phyloP scores from a whole-genome alignment of 148 eudicot genomes.

The Chenopodium quinoa region DNA sequence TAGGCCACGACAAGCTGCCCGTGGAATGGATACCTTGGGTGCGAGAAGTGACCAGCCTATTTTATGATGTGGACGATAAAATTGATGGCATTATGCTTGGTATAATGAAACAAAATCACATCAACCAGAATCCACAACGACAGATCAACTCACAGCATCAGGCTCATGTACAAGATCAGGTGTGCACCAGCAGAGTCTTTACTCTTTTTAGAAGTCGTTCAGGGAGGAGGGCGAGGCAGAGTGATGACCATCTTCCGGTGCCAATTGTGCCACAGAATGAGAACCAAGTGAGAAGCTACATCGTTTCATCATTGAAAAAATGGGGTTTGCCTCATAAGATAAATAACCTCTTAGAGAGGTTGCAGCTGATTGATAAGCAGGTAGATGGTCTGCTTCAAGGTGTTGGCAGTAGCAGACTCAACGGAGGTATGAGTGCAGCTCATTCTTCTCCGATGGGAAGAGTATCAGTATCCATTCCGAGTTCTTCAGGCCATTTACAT shows the following conservation, averaged over 20 bases:
- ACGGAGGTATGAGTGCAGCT: neutral
- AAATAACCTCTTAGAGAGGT: neutral
- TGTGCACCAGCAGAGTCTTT: neutral
- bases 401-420: neutral
- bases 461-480: neutral
- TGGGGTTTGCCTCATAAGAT: conserved; percentile 4
- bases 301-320: neutral
- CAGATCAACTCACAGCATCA: neutral
- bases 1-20: neutral
- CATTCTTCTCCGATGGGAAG: neutral
- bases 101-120: neutral
- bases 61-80: conserved; percentile 9
- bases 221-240: neutral
- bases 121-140: neutral
- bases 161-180: neutral
- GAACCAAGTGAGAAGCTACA: neutral
- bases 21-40: neutral
- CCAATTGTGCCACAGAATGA: neutral
- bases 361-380: neutral
- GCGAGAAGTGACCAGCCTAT: neutral
- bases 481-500: neutral
- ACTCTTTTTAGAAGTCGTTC: neutral
- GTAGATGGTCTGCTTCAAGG: neutral
- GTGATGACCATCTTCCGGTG: neutral
- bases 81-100: neutral